Base-by-base conservation (phyloP, 768 basidiomycete genomes). In the Termitomyces sp. region DNA sequence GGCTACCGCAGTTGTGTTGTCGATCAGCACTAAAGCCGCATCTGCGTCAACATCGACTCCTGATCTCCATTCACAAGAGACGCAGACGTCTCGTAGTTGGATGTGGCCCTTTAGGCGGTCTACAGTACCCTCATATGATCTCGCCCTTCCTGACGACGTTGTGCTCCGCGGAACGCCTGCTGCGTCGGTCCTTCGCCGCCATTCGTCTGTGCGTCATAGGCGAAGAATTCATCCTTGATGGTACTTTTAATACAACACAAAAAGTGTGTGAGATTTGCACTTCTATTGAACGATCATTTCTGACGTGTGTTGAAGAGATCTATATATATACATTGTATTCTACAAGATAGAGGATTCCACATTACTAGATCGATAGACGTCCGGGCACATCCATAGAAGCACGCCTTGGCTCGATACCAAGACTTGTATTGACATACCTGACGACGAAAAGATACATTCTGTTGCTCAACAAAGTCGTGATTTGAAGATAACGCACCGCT, bases 181-280 rank as follows among this genome's bases (percentile, higher is more conserved):
- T 3, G 55, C 59, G 2, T 57, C 58, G 1, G 53, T 58, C 24
- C 58, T 63, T 38, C 63, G 65, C 24, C 60, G 63, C 30, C 58
- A 52, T 26, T 55, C 53, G 16, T 59, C 63, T 44, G 54, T 38
- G n/a, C 63, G 51, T 28, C 65, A 62, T 18, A 49, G 65, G 33
- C 59, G 65, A 53, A 45, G 65, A 51, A 55, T 60, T 12, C 64
- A 64, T 50, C 63, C 64, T 26, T 65, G 51, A 63, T 30, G 30
- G 30, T 26, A 26, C 4, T 26, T 4, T 26, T 26, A 26, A 4
- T 26, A 26, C 30, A 6, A 30, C 30, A 30, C 7, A 30, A 30
- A 30, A 30, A 30, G 30, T 30, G 6, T 30, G 30, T 30, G 30
- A 6, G 30, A 30, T 30, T 30, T 30, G 7, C 30, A 30, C 30